Conservation (phyloP, 106 monocot genomes). For the Platanthera guangdongensis region DNA sequence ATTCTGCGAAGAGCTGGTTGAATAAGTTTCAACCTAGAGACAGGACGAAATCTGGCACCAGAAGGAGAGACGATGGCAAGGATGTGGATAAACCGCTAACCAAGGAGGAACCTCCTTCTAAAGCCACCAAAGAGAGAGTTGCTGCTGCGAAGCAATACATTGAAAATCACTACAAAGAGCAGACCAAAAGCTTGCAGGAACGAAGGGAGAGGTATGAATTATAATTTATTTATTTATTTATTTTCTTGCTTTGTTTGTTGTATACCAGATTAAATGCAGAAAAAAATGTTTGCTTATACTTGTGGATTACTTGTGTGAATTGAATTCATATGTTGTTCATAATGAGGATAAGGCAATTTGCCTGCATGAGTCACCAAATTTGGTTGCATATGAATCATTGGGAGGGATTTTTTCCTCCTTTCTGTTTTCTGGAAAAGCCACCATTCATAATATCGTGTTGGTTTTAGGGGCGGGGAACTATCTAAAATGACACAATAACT, state of each 20-base stretch:
- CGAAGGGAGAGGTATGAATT: constrained; percentile 35
- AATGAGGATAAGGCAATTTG: not conserved
- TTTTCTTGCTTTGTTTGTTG: not conserved
- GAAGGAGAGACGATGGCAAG: constrained; percentile 15
- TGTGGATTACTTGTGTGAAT: not conserved
- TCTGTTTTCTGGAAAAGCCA: no score
- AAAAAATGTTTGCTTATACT: not conserved
- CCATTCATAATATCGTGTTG: no score
- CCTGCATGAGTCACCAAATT: not conserved
- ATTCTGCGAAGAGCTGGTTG: constrained; percentile 22
- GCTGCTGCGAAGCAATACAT: constrained; percentile 55
- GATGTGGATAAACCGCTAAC: not conserved
- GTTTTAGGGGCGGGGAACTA: no score
- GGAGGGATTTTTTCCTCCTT: no score
- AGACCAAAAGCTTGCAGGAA: constrained; percentile 36
- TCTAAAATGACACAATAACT: no score
- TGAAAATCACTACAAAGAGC: constrained; percentile 45
- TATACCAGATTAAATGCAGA: not conserved
- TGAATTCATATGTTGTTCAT: not conserved
- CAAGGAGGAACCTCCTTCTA: constrained; percentile 27
- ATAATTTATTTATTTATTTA: not conserved
- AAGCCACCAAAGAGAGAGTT: constrained; percentile 34
- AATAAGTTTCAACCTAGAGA: constrained; percentile 17
- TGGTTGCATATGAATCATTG: not conserved
- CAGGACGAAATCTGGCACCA: constrained; percentile 3